Percentiles rank a stretch among this genome's conserved stretches.
Evolutionary conservation across 371 early-diverging fungal species (phyloP).

Genomic region (Apophysomyces ossiformis): DNA sequence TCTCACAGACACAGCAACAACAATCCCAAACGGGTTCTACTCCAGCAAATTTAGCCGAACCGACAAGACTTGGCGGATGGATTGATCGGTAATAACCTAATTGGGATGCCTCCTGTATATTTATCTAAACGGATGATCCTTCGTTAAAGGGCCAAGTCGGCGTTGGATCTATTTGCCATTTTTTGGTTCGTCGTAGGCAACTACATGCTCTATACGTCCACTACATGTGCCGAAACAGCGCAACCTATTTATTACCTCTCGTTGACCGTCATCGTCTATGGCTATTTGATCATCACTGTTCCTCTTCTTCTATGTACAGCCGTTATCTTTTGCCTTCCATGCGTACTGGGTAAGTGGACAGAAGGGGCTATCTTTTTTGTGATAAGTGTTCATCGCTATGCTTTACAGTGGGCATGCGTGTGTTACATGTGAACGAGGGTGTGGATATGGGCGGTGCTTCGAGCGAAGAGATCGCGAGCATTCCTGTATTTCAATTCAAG

Average conservation of each 20-base stretch:
- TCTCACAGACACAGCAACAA: not conserved
- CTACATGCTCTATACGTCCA: constrained; percentile 65
- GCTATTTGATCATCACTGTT: constrained; percentile 69
- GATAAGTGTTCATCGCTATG: not conserved
- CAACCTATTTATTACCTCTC: constrained; percentile 65
- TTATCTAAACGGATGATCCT: constrained; percentile 6
- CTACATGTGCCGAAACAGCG: constrained; percentile 55
- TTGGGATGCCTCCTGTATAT: not conserved
- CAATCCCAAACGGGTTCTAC: constrained; percentile 4
- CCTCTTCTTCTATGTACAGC: constrained; percentile 68
- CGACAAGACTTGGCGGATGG: constrained; percentile 17
- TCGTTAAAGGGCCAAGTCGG: constrained; percentile 45
- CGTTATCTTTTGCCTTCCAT: constrained; percentile 69
- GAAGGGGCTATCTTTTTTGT: not conserved
- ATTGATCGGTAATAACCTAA: constrained; percentile 28
- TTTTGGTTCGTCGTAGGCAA: constrained; percentile 77
- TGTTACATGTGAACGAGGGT: constrained; percentile 62
- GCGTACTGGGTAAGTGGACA: constrained; percentile 51
- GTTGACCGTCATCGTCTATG: constrained; percentile 63
- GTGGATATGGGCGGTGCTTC: constrained; percentile 67
- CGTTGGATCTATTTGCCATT: constrained; percentile 66
- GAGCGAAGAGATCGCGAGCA: constrained; percentile 58
- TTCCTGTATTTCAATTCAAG: constrained; percentile 54
- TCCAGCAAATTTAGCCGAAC: not conserved
- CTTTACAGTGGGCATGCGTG: constrained; percentile 55